Percentiles rank a stretch among this genome's conserved stretches.
Evolutionary conservation across 2,329 filamentous ascomycete species (phyloP).

Genomic region (Phialocephala subalpina): DNA sequence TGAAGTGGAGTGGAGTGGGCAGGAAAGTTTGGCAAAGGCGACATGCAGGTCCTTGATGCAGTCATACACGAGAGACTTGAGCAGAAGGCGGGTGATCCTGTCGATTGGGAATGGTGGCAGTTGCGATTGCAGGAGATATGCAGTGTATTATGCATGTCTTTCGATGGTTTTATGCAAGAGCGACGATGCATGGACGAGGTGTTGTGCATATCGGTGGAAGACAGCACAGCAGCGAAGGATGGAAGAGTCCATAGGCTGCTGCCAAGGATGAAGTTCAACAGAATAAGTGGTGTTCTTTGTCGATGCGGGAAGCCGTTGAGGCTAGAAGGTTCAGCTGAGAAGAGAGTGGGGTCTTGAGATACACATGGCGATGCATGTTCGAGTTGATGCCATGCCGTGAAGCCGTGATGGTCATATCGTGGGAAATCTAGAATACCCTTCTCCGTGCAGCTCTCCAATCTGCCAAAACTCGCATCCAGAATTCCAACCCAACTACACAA

Average conservation of each 20-base stretch:
- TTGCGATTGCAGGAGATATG: background rate
- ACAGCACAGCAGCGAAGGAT: background rate
- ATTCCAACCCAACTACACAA: background rate
- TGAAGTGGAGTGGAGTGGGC: too few relatives aligned
- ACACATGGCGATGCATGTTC: background rate
- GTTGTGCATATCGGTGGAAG: slow-evolving; percentile 1
- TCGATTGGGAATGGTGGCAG: background rate
- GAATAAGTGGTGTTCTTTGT: background rate
- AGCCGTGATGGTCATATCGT: background rate
- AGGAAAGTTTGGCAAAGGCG: too few relatives aligned
- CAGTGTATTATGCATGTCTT: background rate
- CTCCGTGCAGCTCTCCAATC: slow-evolving; percentile 1
- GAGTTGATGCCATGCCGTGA: background rate
- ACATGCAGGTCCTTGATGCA: slow-evolving; percentile 1
- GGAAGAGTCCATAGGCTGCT: background rate
- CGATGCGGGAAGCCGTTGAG: slow-evolving; percentile 5
- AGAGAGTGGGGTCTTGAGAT: background rate
- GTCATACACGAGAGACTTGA: background rate
- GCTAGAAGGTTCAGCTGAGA: slow-evolving; percentile 1
- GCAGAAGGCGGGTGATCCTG: background rate
- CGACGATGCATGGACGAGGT: background rate
- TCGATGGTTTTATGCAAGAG: slow-evolving; percentile 4
- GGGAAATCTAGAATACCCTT: slow-evolving; percentile 5
- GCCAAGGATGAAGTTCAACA: background rate
- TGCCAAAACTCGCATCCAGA: background rate